Conservation (phyloP, 2,329 filamentous ascomycete species). For the Aspergillus latus region DNA sequence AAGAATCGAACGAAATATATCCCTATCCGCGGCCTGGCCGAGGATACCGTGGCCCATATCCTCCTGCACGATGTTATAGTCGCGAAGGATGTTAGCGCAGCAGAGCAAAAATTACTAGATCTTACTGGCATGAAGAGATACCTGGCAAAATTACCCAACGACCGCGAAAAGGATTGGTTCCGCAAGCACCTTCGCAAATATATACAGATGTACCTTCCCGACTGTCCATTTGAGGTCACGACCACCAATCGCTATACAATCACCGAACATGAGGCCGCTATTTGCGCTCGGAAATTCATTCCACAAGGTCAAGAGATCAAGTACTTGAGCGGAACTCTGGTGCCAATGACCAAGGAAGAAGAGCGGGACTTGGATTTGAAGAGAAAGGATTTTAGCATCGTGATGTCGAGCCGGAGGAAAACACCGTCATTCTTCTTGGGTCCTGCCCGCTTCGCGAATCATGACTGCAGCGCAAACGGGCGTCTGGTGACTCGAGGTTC, state of each 20-base stretch:
- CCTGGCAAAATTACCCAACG: constrained; percentile 64
- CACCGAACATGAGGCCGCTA: constrained; percentile 80
- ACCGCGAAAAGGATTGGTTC: constrained; percentile 84
- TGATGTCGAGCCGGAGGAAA: constrained; percentile 89
- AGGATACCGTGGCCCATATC: constrained; percentile 61
- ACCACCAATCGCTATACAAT: constrained; percentile 95
- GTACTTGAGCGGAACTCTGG: constrained; percentile 86
- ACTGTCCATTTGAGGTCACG: constrained; percentile 92
- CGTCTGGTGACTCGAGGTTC: constrained; percentile 78
- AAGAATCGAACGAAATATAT: constrained; percentile 90
- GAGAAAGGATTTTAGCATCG: constrained; percentile 94
- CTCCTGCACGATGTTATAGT: constrained; percentile 68
- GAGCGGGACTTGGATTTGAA: constrained; percentile 76
- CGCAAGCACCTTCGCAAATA: constrained; percentile 83
- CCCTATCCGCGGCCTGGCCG: constrained; percentile 73
- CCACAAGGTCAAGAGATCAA: constrained; percentile 82
- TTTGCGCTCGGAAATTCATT: constrained; percentile 78
- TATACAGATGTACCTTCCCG: constrained; percentile 85
- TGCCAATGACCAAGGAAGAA: constrained; percentile 88
- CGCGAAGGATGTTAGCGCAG: constrained; percentile 67
- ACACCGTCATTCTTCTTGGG: constrained; percentile 89
- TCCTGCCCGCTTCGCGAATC: constrained; percentile 93
- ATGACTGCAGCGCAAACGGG: constrained; percentile 93
- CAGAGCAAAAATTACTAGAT: constrained; percentile 70
- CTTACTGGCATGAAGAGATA: constrained; percentile 75